These are phyloP conservation scores for Penicillium manginii DNA, from an alignment of 495 filamentous ascomycete genomes.

Conservation along the genomic window DNA sequence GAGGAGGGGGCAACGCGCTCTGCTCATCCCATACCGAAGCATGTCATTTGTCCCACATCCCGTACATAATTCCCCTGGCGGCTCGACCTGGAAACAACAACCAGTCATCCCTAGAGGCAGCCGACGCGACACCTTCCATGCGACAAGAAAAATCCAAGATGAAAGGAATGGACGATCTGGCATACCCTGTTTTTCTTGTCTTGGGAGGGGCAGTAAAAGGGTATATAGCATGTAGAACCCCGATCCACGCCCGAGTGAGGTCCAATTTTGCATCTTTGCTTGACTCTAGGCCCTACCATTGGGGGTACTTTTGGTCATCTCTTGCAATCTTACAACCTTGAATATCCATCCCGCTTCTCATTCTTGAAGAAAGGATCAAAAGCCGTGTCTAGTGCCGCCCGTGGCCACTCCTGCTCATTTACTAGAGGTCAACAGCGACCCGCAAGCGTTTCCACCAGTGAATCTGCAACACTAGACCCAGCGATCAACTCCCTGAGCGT, in stretches of 20 bases:
- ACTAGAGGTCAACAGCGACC: slow-evolving; percentile 4
- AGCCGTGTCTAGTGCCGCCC: neutral
- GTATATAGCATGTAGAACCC: slow-evolving; percentile 23
- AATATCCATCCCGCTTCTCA: no score
- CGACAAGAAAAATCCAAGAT: slow-evolving; percentile 21
- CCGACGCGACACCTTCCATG: slow-evolving; percentile 17
- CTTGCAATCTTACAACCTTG: neutral
- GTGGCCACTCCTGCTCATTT: slow-evolving; percentile 19
- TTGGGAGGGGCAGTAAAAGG: neutral
- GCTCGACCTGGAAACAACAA: slow-evolving; percentile 6
- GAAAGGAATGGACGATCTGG: slow-evolving; percentile 28
- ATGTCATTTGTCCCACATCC: slow-evolving; percentile 9
- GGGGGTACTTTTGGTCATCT: neutral
- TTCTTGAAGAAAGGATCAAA: neutral
- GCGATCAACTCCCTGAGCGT: slow-evolving; percentile 30
- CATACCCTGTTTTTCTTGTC: slow-evolving; percentile 21
- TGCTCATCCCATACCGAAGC: slow-evolving; percentile 13
- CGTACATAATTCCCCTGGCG: slow-evolving; percentile 1
- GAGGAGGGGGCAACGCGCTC: slow-evolving; percentile 7
- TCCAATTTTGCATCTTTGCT: slow-evolving; percentile 10
- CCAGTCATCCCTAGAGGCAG: slow-evolving; percentile 7
- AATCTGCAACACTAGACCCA: slow-evolving; percentile 28
- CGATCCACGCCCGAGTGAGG: neutral
- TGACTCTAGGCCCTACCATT: neutral
- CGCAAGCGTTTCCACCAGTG: slow-evolving; percentile 2